A percentile compares a stretch with the other conserved stretches of the same genome.
Evolutionary conservation across 2,329 filamentous ascomycete genomes (phyloP).

Genomic region (Penicillium corylophilum): DNA sequence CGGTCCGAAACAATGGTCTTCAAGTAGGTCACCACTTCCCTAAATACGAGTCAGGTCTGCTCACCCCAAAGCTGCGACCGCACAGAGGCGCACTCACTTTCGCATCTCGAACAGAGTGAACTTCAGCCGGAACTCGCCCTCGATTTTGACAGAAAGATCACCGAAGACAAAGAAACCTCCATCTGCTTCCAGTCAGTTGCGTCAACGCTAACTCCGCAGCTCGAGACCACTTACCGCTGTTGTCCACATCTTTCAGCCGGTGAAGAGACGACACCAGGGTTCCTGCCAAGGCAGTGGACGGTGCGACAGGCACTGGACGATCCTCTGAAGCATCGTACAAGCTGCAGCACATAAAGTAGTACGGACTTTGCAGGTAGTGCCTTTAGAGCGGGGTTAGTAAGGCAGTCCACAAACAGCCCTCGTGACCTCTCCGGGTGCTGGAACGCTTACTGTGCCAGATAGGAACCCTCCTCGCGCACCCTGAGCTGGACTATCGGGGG

Average conservation of each 20-base stretch:
- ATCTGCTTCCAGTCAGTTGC: conserved; percentile 47
- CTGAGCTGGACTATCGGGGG: conserved; percentile 77
- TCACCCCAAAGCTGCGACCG: conserved; percentile 1
- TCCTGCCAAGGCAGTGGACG: conserved; percentile 62
- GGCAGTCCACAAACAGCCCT: background rate
- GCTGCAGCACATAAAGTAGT: conserved; percentile 62
- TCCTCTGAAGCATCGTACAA: conserved; percentile 54
- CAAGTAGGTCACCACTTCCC: conserved; percentile 51
- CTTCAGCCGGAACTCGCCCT: conserved; percentile 69
- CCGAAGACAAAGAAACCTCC: conserved; percentile 90
- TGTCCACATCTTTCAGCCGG: conserved; percentile 74
- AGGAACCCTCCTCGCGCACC: conserved; percentile 48
- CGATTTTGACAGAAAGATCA: conserved; percentile 74
- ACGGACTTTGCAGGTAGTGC: conserved; percentile 63
- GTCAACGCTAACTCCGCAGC: background rate
- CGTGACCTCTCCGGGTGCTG: background rate
- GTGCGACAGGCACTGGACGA: conserved; percentile 42
- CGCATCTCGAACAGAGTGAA: conserved; percentile 77
- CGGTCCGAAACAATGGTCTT: conserved; percentile 60
- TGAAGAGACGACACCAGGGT: conserved; percentile 79
- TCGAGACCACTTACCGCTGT: conserved; percentile 49
- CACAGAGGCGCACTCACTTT: conserved; percentile 45
- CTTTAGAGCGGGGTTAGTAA: conserved; percentile 42
- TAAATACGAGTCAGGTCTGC: conserved; percentile 21
- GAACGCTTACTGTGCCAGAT: conserved; percentile 59